Conservation (phyloP, 768 basidiomycete genomes). For the Auricularia sp. region DNA sequence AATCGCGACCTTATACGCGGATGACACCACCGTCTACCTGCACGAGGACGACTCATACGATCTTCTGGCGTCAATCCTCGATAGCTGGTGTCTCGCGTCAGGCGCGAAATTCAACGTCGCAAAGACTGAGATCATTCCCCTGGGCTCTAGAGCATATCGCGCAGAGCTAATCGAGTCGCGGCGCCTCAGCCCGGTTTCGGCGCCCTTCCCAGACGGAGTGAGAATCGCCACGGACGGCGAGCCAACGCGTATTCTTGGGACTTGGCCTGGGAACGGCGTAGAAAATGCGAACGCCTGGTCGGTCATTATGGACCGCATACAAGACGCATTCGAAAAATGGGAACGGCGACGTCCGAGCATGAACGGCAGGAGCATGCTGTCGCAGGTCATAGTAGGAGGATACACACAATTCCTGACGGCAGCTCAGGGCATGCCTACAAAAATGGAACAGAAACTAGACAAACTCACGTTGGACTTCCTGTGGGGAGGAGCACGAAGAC, state of each 20-base stretch:
- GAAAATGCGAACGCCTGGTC: conserved; percentile 17
- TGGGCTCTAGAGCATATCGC: conserved; percentile 17
- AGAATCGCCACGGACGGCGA: conserved; percentile 21
- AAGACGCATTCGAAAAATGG: conserved; percentile 16
- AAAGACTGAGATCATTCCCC: conserved; percentile 31
- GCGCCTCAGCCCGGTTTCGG: not conserved
- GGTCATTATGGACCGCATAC: conserved; percentile 19
- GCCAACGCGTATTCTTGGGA: conserved; percentile 22
- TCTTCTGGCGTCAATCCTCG: conserved; percentile 19
- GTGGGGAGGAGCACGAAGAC: conserved; percentile 9
- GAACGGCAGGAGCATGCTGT: conserved; percentile 17
- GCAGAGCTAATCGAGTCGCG: conserved; percentile 1
- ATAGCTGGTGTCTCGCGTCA: conserved; percentile 29
- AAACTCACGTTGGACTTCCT: conserved; percentile 18
- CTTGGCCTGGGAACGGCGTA: conserved; percentile 21
- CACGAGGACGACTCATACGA: conserved; percentile 18
- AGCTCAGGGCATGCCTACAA: conserved; percentile 28
- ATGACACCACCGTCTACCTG: conserved; percentile 32
- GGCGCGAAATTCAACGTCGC: conserved; percentile 31
- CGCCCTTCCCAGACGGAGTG: conserved; percentile 11
- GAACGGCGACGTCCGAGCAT: conserved; percentile 18
- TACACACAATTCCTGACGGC: conserved; percentile 25
- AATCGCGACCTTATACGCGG: conserved; percentile 22
- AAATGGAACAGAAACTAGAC: conserved; percentile 13
- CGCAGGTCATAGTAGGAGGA: conserved; percentile 20